Base-by-base conservation (phyloP, 2,329 filamentous ascomycete genomes). In the Fusarium sp. region DNA sequence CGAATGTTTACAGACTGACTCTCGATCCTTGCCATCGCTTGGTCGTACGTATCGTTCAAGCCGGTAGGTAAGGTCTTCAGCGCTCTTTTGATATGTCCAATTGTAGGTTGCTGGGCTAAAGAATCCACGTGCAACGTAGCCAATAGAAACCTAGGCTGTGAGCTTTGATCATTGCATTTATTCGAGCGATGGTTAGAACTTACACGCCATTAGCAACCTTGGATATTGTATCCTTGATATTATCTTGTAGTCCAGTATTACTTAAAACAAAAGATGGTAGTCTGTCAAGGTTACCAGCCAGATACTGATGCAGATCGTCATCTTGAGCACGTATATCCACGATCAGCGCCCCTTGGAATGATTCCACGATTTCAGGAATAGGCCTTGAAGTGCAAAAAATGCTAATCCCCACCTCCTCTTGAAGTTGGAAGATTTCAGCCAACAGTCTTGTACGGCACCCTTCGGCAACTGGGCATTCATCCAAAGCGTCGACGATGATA, bases 1-100 rank as follows among this genome's bases (percentile, higher is more conserved):
- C 44, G 34, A 11, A 76, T 59, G 2, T 76, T 78, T 1, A 47
- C 1, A 0, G 57, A 7, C 45, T 87, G 83, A 0, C 61, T 52
- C 5, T 78, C 40, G 11, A 87, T 83, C 17, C 83, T 72, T 2
- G 77, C 33, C 71, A 87, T 81, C 0, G 80, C 79, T 0, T 80
- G 59, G 0, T 77, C 50, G 42, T 88, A 88, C 0, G 80, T 79
- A 4, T 62, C 11, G 72, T 75, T 19, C 64, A 54, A 65, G 3
- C 77, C 78, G 17, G 43, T 76, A 0, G 75, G 65, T 14, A 57
- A 64, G 0, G 63, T 67, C 26, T 62, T 9, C 0, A 86, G 62
- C 3, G 78, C 73, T 1, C 22, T 53, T 31, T 63, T 59, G 5
- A 86, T 17, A n/a, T 45, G 39, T 0, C 56, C 52, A 1, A 19